phyloP scores from a whole-genome alignment of 2,329 filamentous ascomycete genomes.

The Bimuria novae-zelandiae region DNA sequence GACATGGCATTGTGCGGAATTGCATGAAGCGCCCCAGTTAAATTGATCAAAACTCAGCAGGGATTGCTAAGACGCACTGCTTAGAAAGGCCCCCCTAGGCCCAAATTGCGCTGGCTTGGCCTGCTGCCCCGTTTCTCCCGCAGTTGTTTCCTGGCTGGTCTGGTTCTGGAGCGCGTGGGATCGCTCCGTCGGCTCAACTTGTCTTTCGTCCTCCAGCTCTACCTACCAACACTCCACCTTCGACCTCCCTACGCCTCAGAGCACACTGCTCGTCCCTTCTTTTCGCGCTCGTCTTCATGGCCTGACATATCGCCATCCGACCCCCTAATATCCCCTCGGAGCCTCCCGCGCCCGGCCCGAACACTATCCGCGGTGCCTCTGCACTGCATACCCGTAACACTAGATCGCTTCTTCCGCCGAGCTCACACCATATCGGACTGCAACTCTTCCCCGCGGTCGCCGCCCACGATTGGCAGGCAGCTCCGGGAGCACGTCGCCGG shows the following conservation, averaged over 20 bases:
- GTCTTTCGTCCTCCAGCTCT: not conserved
- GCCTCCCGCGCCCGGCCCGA: slow-evolving; percentile 19
- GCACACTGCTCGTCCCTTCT: slow-evolving; percentile 32
- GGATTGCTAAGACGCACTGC: not conserved
- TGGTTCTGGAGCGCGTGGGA: too few relatives aligned
- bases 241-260: slow-evolving; percentile 4
- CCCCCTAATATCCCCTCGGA: slow-evolving; percentile 1
- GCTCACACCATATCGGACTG: slow-evolving; percentile 10
- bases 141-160: slow-evolving; percentile 10
- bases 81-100: slow-evolving; percentile 1
- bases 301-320: not conserved
- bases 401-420: slow-evolving; percentile 6
- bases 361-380: slow-evolving; percentile 16
- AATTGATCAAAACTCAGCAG: not conserved
- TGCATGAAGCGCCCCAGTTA: slow-evolving; percentile 2
- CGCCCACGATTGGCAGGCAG: slow-evolving; percentile 4
- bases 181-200: not conserved
- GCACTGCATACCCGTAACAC: too few relatives aligned
- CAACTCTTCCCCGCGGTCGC: slow-evolving; percentile 10
- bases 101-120: slow-evolving; percentile 24
- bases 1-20: slow-evolving; percentile 12
- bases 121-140: slow-evolving; percentile 11
- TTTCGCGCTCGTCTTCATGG: slow-evolving; percentile 14
- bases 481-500: slow-evolving; percentile 16
- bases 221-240: slow-evolving; percentile 9